These are phyloP conservation scores for Hyphodiscus hymeniophilus DNA, from an alignment of 495 filamentous ascomycete species.

Conservation along the genomic window DNA sequence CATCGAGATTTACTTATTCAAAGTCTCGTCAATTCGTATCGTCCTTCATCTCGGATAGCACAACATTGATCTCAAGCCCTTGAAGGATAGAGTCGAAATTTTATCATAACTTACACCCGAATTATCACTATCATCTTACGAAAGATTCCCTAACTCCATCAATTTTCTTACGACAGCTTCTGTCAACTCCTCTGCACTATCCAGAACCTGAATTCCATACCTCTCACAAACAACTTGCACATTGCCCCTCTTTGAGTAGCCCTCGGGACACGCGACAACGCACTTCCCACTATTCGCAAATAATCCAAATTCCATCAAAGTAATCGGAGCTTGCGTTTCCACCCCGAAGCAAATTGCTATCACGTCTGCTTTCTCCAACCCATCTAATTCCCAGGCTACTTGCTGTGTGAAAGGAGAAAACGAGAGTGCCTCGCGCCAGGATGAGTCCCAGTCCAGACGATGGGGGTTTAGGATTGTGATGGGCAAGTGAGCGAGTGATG, in stretches of 20 bases:
- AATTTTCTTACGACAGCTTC: constrained; percentile 15
- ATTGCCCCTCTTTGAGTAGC: constrained; percentile 49
- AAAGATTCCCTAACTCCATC: too few species aligned
- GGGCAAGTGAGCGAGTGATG: constrained; percentile 30
- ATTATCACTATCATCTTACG: too few species aligned
- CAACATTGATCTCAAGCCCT: too few species aligned
- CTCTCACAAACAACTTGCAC: constrained; percentile 44
- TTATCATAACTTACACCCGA: too few species aligned
- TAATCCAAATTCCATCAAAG: constrained; percentile 45
- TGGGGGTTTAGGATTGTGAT: constrained; percentile 53
- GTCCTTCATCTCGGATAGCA: too few species aligned
- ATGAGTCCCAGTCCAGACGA: constrained; percentile 45
- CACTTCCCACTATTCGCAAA: constrained; percentile 35
- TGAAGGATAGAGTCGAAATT: too few species aligned
- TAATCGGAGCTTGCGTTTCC: constrained; percentile 36
- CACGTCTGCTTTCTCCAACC: constrained; percentile 41
- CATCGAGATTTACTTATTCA: too few species aligned
- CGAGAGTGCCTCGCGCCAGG: constrained; percentile 37
- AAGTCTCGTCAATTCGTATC: too few species aligned
- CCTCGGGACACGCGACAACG: constrained; percentile 41
- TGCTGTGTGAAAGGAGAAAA: constrained; percentile 40
- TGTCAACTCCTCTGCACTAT: constrained; percentile 23
- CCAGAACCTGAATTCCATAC: constrained; percentile 22
- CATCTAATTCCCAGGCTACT: constrained; percentile 52
- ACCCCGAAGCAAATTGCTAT: constrained; percentile 48